phyloP scores from a whole-genome alignment of 2,329 filamentous ascomycete genomes.

The Fusarium domesticum region DNA sequence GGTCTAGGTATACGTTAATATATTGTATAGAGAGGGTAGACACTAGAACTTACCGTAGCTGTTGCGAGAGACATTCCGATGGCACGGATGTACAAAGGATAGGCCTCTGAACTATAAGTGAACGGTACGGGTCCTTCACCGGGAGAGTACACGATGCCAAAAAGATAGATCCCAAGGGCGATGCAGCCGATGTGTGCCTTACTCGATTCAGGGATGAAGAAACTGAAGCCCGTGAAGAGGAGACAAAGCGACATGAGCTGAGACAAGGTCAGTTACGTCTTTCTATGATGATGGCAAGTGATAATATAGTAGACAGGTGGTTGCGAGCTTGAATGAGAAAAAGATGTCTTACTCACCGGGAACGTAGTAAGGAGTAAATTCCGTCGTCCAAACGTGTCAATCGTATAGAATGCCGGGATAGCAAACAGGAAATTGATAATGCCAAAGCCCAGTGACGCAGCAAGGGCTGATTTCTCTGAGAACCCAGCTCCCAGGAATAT shows the following conservation, averaged over 20 bases:
- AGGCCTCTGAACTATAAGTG: constrained; percentile 61
- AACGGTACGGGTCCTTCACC: constrained; percentile 63
- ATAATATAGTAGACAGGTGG: too few species aligned
- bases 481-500: constrained; percentile 58
- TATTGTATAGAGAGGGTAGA: too few species aligned
- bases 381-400: constrained; percentile 64
- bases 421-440: constrained; percentile 64
- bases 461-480: constrained; percentile 48
- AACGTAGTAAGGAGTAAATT: constrained; percentile 63
- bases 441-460: constrained; percentile 48
- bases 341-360: constrained; percentile 64
- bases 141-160: constrained; percentile 62
- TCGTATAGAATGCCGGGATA: constrained; percentile 64
- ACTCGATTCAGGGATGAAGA: constrained; percentile 32
- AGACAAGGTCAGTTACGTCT: too few species aligned
- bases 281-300: too few species aligned
- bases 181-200: constrained; percentile 41
- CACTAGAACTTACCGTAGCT: too few species aligned
- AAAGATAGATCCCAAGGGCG: constrained; percentile 63
- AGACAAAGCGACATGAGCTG: too few species aligned
- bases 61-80: constrained; percentile 63
- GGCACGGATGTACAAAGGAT: constrained; percentile 61
- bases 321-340: too few species aligned
- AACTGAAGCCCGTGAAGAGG: constrained; percentile 42
- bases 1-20: too few species aligned